phyloP scores from a whole-genome alignment of 2,329 filamentous ascomycete species.

The Colletotrichum sp. region DNA sequence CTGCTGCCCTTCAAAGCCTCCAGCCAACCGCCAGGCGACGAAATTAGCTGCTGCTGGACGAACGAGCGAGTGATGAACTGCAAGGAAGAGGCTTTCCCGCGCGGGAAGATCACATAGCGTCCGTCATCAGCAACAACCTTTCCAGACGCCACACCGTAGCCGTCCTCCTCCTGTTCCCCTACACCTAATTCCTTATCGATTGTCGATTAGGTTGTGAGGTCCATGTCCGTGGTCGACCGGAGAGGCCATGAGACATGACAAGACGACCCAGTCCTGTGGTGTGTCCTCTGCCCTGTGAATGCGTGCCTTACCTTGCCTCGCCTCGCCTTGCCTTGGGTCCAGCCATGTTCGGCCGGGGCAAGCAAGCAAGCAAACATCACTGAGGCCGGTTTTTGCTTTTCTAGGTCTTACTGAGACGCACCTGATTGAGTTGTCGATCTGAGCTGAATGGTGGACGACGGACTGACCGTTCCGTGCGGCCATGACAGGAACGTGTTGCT shows the following conservation, averaged over 20 bases:
- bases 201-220: background rate
- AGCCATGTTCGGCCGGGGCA: background rate
- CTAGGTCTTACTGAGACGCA: background rate
- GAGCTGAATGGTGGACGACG: background rate
- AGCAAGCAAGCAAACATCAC: background rate
- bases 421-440: background rate
- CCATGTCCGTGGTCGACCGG: background rate
- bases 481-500: background rate
- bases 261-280: background rate
- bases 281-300: background rate
- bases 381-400: background rate
- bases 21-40: background rate
- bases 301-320: background rate
- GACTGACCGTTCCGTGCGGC: background rate
- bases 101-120: background rate
- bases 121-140: slow-evolving; percentile 5
- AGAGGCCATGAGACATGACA: background rate
- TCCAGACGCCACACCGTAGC: slow-evolving; percentile 12
- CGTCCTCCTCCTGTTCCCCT: background rate
- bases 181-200: background rate
- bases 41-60: background rate
- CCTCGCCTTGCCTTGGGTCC: background rate
- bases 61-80: background rate
- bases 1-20: background rate
- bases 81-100: background rate